These are phyloP conservation scores for Saksenaea oblongispora DNA, from an alignment of 371 early-diverging fungal species.

Conservation along the genomic window DNA sequence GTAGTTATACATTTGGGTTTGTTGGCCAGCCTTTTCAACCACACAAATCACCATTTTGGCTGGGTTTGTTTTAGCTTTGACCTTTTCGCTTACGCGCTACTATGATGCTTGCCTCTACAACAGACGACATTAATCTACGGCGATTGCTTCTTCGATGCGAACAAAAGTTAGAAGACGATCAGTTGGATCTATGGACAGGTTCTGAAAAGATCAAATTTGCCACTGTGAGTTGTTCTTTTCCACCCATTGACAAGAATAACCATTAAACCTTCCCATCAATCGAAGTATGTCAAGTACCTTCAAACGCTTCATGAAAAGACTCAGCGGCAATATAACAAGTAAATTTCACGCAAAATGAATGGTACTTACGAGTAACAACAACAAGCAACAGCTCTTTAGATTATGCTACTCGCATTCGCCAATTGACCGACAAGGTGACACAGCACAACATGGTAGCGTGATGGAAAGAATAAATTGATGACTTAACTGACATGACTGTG, in stretches of 20 bases:
- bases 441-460: neutral
- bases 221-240: constrained; percentile 21
- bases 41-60: neutral
- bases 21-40: no score
- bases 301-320: neutral
- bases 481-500: neutral
- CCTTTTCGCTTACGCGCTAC: neutral
- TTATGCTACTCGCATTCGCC: neutral
- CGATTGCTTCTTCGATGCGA: constrained; percentile 37
- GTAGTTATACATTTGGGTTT: no score
- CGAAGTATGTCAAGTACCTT: constrained; percentile 6
- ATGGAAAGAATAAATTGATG: neutral
- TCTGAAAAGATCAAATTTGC: constrained; percentile 40
- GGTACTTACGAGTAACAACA: neutral
- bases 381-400: neutral
- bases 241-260: neutral
- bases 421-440: neutral
- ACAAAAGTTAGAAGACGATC: constrained; percentile 20
- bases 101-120: neutral
- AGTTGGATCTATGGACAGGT: constrained; percentile 28
- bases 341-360: neutral
- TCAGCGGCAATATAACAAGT: neutral
- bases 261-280: neutral
- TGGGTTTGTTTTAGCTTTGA: neutral
- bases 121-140: constrained; percentile 37